Conservation (phyloP, 2,329 filamentous ascomycete species). For the Pseudogymnoascus sp. region DNA sequence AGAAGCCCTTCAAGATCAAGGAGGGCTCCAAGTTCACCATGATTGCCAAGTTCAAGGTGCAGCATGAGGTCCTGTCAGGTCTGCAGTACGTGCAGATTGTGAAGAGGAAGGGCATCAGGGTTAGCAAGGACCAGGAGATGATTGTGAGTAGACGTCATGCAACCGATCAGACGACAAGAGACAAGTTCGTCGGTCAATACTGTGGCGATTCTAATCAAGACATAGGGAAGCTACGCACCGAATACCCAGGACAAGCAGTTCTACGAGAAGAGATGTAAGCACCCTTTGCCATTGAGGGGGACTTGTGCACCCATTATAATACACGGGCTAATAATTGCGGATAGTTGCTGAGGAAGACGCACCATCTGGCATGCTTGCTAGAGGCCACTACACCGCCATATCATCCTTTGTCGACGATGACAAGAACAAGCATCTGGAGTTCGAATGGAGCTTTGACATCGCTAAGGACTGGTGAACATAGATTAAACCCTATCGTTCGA, state of each 20-base stretch:
- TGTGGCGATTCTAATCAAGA: neutral
- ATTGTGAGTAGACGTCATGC: conserved; percentile 57
- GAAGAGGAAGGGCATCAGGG: conserved; percentile 77
- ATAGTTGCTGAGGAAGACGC: conserved; percentile 86
- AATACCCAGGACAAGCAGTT: conserved; percentile 80
- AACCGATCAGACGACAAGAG: neutral
- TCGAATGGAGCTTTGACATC: conserved; percentile 96
- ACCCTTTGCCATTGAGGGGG: neutral
- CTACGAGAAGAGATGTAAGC: conserved; percentile 88
- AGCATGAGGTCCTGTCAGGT: conserved; percentile 91
- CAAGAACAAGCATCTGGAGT: conserved; percentile 79
- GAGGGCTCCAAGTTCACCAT: conserved; percentile 91
- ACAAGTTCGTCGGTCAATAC: neutral
- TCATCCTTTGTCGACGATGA: conserved; percentile 96
- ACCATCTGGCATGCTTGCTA: conserved; percentile 80
- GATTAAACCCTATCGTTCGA: neutral
- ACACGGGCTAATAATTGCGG: conserved; percentile 3
- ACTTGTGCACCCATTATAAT: neutral
- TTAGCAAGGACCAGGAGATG: conserved; percentile 97
- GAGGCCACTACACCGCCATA: conserved; percentile 81
- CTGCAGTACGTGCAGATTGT: conserved; percentile 94
- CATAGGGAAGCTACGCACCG: conserved; percentile 81
- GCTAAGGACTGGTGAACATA: conserved; percentile 78
- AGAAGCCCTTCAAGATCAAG: conserved; percentile 95
- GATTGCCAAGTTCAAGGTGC: conserved; percentile 88